These are phyloP conservation scores for Hortiboletus campestris DNA, from an alignment of 768 basidiomycete species.

Conservation along the genomic window DNA sequence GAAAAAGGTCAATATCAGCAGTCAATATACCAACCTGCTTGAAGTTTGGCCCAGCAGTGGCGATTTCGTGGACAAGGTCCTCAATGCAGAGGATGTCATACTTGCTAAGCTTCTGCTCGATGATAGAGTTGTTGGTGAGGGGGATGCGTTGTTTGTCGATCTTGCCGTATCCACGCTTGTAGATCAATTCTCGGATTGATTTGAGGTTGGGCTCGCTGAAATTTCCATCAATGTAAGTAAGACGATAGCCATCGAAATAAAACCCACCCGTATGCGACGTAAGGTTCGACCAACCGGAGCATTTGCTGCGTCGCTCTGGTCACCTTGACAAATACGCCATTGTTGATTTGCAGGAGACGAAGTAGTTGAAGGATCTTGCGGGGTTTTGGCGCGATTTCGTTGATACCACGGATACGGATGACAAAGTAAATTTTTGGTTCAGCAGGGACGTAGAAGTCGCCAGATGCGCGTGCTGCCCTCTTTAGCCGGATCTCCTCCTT, in stretches of 20 bases:
- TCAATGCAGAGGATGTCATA: slow-evolving; percentile 96
- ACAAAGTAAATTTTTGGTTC: slow-evolving; percentile 98
- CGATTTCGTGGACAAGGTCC: slow-evolving; percentile 96
- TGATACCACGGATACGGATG: slow-evolving; percentile 98
- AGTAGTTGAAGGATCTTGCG: slow-evolving; percentile 98
- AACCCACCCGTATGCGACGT: slow-evolving; percentile 91
- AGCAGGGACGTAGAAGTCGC: slow-evolving; percentile 97
- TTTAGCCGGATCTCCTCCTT: slow-evolving; percentile 95
- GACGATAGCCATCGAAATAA: background rate
- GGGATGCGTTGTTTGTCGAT: slow-evolving; percentile 97
- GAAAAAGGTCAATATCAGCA: background rate
- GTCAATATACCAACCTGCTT: slow-evolving; percentile 70
- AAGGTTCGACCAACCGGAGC: slow-evolving; percentile 96
- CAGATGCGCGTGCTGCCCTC: slow-evolving; percentile 85
- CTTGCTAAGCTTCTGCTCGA: slow-evolving; percentile 88
- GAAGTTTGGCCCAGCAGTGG: slow-evolving; percentile 96
- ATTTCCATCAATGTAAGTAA: slow-evolving; percentile 1
- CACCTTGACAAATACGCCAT: slow-evolving; percentile 96
- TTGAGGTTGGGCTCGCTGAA: slow-evolving; percentile 92
- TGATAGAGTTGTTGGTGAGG: slow-evolving; percentile 88
- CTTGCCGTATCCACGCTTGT: slow-evolving; percentile 99
- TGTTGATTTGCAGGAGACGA: slow-evolving; percentile 99
- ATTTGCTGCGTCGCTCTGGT: slow-evolving; percentile 96
- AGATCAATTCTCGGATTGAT: slow-evolving; percentile 93
- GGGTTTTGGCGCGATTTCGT: slow-evolving; percentile 99